A percentile compares a stretch with the other conserved stretches of the same genome.
These are phyloP conservation scores for Pyrenopolyporus hunteri DNA, from an alignment of 495 filamentous ascomycete species.

Conservation along the genomic window DNA sequence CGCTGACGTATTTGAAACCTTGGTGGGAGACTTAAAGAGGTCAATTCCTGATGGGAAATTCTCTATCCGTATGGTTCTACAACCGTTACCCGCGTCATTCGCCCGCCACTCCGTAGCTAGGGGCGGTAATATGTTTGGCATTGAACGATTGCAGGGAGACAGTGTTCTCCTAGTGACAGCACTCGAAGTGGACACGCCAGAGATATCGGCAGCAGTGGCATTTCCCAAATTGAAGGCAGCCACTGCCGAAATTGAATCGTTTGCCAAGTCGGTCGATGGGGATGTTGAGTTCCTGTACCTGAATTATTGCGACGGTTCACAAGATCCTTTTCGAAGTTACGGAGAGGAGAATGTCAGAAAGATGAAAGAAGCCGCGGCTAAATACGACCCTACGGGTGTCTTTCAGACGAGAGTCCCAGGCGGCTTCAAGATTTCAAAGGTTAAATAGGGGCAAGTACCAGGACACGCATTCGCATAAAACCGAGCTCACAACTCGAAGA, in stretches of 20 bases:
- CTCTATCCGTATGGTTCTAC: conserved; percentile 52
- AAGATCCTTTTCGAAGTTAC: conserved; percentile 54
- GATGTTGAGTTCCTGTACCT: conserved; percentile 31
- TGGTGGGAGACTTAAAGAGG: conserved; percentile 31
- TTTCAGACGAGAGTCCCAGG: conserved; percentile 51
- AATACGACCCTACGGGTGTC: conserved; percentile 56
- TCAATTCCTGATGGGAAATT: conserved; percentile 41
- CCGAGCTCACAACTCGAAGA: no score
- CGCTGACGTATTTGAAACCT: conserved; percentile 20
- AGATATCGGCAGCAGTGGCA: conserved; percentile 7
- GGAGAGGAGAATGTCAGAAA: conserved; percentile 50
- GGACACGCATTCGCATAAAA: no score
- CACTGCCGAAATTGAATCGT: conserved; percentile 7
- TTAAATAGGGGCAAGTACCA: no score
- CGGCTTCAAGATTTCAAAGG: conserved; percentile 36
- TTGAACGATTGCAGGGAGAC: conserved; percentile 47
- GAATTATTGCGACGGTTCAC: conserved; percentile 50
- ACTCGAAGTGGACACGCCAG: conserved; percentile 23
- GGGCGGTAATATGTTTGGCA: conserved; percentile 62
- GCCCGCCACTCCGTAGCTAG: conserved; percentile 48
- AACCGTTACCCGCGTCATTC: conserved; percentile 52
- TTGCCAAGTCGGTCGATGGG: conserved; percentile 6
- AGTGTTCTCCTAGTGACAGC: conserved; percentile 27
- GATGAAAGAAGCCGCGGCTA: conserved; percentile 45
- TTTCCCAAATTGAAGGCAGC: not conserved